These are phyloP conservation scores for Pythium sukuiense DNA, from an alignment of 352 stramenopile species.

Conservation along the genomic window DNA sequence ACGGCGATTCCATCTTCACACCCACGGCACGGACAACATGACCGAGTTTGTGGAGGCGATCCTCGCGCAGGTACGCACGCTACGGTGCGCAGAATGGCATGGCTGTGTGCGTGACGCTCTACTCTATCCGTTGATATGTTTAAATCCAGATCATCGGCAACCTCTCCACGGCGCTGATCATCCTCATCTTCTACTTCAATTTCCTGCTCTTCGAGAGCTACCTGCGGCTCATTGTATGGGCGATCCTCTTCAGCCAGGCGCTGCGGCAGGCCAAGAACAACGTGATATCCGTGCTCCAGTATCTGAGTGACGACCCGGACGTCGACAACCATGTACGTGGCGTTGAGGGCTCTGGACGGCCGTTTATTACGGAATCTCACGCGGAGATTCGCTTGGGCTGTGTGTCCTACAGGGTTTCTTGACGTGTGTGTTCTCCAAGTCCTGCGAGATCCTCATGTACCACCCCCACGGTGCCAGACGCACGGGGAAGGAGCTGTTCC, in stretches of 20 bases:
- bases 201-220: slow-evolving; percentile 91
- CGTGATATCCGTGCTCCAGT: slow-evolving; percentile 76
- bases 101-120: background rate
- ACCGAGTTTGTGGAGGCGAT: slow-evolving; percentile 84
- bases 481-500: slow-evolving; percentile 78
- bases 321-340: slow-evolving; percentile 66
- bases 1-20: slow-evolving; percentile 6
- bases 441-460: slow-evolving; percentile 70
- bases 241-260: slow-evolving; percentile 84
- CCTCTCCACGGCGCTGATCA: slow-evolving; percentile 84
- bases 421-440: slow-evolving; percentile 80
- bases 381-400: background rate
- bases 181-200: slow-evolving; percentile 89
- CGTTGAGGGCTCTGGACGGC: too few species aligned
- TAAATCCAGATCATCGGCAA: slow-evolving; percentile 73
- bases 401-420: slow-evolving; percentile 53
- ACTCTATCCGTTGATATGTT: background rate
- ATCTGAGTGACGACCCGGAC: slow-evolving; percentile 79
- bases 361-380: background rate
- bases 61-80: slow-evolving; percentile 63
- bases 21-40: slow-evolving; percentile 37
- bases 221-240: slow-evolving; percentile 84
- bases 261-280: slow-evolving; percentile 87
- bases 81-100: background rate
- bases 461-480: slow-evolving; percentile 62